Evolutionary conservation across 83 land plant genomes (phyloP).

Genomic region (Diphasiastrum complanatum): DNA sequence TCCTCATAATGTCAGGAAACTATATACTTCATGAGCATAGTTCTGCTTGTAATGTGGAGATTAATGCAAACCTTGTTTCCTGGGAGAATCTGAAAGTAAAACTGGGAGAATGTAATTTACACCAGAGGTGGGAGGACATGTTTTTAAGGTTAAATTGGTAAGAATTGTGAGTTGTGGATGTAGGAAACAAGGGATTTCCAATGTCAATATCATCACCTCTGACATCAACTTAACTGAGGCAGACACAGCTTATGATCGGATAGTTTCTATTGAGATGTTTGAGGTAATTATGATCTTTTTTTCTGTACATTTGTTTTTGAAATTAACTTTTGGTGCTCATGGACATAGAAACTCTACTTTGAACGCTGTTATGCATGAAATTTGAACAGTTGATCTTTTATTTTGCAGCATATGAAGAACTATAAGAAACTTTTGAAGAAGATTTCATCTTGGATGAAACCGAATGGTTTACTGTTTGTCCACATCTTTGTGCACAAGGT

Average conservation of each 20-base stretch:
- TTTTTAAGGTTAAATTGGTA: no score
- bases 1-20: no score
- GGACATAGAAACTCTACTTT: background rate
- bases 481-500: slow-evolving; percentile 75
- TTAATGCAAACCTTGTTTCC: no score
- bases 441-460: slow-evolving; percentile 82
- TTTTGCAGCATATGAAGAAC: slow-evolving; percentile 94
- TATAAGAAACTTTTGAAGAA: slow-evolving; percentile 76
- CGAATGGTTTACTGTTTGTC: slow-evolving; percentile 70
- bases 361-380: background rate
- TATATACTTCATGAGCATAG: no score
- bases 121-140: no score
- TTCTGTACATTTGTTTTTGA: no score
- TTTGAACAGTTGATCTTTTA: background rate
- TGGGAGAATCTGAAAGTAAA: no score
- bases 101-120: no score
- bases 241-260: slow-evolving; percentile 64
- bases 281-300: slow-evolving; percentile 70
- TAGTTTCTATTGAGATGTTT: slow-evolving; percentile 94
- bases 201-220: slow-evolving; percentile 65
- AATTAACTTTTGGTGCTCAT: background rate
- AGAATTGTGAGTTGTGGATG: slow-evolving; percentile 3
- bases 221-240: slow-evolving; percentile 80
- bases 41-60: no score
- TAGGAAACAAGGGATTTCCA: slow-evolving; percentile 56